phyloP scores from a whole-genome alignment of 1,139 yeast species.

The Spencermartinsiella ligniputridi region DNA sequence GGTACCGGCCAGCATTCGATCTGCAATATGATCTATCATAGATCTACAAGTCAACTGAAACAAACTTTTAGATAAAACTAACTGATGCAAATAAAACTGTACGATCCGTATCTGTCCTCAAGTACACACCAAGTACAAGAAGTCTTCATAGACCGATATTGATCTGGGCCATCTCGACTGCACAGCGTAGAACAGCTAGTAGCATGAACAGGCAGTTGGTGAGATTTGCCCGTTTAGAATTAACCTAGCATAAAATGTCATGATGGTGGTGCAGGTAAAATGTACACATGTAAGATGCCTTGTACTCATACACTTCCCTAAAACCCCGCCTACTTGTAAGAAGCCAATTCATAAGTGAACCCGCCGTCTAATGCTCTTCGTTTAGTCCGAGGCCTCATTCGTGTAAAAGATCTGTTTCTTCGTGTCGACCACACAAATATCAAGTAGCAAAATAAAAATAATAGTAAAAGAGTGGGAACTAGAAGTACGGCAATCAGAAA shows the following conservation, averaged over 20 bases:
- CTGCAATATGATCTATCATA: too few relatives aligned
- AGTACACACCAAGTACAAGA: conserved; percentile 16
- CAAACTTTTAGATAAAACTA: too few relatives aligned
- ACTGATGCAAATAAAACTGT: conserved; percentile 15
- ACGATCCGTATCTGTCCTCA: conserved; percentile 30
- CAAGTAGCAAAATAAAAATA: conserved; percentile 37
- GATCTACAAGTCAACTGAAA: too few relatives aligned
- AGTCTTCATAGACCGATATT: conserved; percentile 23
- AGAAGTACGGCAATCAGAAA: conserved; percentile 56
- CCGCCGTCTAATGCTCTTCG: not conserved
- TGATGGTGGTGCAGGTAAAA: too few relatives aligned
- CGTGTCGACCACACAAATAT: conserved; percentile 12
- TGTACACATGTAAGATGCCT: too few relatives aligned
- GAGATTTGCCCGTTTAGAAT: too few relatives aligned
- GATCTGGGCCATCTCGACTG: conserved; percentile 10
- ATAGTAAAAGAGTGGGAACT: conserved; percentile 66
- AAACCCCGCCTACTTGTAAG: not conserved
- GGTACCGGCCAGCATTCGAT: too few relatives aligned
- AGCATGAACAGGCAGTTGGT: too few relatives aligned
- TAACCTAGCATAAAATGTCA: too few relatives aligned
- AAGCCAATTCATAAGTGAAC: not conserved
- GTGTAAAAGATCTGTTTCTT: conserved; percentile 6
- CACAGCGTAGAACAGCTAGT: not conserved
- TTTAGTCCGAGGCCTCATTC: conserved; percentile 1
- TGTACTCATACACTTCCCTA: too few relatives aligned